Conservation (phyloP, 441 rosid genomes). For the Gossypium schwendimanii region DNA sequence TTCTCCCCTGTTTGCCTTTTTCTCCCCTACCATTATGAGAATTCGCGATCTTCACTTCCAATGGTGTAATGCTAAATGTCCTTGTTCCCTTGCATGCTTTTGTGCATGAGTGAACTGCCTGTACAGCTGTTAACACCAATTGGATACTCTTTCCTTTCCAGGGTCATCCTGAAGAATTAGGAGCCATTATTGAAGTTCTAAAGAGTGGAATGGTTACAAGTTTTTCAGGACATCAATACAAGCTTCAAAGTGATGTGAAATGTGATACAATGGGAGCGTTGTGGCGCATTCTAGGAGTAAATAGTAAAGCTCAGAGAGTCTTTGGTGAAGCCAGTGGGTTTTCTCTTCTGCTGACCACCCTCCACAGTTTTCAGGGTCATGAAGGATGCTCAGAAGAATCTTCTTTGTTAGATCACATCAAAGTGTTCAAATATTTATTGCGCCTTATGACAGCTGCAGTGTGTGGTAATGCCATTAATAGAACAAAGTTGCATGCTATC, state of each 20-base stretch:
- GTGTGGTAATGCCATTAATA: conserved; percentile 69
- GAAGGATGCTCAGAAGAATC: conserved; percentile 55
- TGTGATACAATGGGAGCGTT: conserved; percentile 98
- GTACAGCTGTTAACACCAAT: background rate
- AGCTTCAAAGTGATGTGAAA: conserved; percentile 82
- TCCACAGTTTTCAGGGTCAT: conserved; percentile 83
- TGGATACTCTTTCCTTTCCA: conserved; percentile 21
- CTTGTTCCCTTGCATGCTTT: background rate
- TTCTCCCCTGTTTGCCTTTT: background rate
- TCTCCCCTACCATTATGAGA: background rate
- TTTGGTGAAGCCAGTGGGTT: conserved; percentile 98
- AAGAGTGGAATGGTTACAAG: conserved; percentile 98
- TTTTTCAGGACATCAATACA: conserved; percentile 83
- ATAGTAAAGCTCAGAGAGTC: conserved; percentile 78
- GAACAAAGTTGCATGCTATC: conserved; percentile 78
- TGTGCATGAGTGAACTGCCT: background rate
- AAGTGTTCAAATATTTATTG: conserved; percentile 76
- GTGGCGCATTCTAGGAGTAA: conserved; percentile 93
- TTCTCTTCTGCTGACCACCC: conserved; percentile 93
- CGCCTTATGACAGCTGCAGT: conserved; percentile 95
- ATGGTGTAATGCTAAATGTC: background rate
- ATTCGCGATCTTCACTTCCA: background rate
- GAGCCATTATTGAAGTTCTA: conserved; percentile 85
- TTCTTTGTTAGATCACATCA: conserved; percentile 44
- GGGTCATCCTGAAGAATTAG: conserved; percentile 93